These are phyloP conservation scores for Nematocida sp. DNA, from an alignment of 371 early-diverging fungal species.

Conservation along the genomic window DNA sequence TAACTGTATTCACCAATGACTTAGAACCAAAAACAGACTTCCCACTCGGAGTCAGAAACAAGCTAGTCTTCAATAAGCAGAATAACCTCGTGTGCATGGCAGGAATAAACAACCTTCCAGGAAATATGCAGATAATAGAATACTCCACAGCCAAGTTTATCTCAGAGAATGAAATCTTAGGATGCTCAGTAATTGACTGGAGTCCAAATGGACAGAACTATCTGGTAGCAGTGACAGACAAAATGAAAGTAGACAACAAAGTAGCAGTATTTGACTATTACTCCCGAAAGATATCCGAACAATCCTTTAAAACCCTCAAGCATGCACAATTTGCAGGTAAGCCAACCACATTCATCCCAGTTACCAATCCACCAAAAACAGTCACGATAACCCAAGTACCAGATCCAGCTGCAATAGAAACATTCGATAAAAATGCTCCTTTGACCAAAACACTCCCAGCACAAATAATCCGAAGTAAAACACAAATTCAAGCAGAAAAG, in stretches of 20 bases:
- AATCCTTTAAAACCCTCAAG: constrained; percentile 57
- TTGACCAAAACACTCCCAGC: constrained; percentile 23
- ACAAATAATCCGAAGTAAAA: constrained; percentile 24
- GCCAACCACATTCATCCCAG: not conserved
- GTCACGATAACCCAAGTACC: constrained; percentile 34
- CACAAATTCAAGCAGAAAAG: constrained; percentile 10
- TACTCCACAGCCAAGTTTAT: constrained; percentile 16
- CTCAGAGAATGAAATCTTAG: constrained; percentile 55
- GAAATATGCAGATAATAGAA: constrained; percentile 60
- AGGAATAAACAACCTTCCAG: constrained; percentile 64
- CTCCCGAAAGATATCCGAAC: constrained; percentile 56
- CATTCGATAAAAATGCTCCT: constrained; percentile 12
- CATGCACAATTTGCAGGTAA: constrained; percentile 26
- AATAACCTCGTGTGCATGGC: constrained; percentile 56
- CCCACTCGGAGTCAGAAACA: constrained; percentile 58
- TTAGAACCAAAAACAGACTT: constrained; percentile 48
- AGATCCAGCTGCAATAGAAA: constrained; percentile 54
- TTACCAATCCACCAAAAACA: constrained; percentile 44
- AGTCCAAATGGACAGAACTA: constrained; percentile 59
- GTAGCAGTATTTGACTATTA: constrained; percentile 63
- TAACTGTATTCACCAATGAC: constrained; percentile 44
- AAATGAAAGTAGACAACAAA: constrained; percentile 63
- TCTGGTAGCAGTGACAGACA: constrained; percentile 59
- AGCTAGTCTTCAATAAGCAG: constrained; percentile 56
- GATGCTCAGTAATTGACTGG: constrained; percentile 63